Base-by-base conservation (phyloP, 805 yeast genomes). In the Sungouiella thailandica region DNA sequence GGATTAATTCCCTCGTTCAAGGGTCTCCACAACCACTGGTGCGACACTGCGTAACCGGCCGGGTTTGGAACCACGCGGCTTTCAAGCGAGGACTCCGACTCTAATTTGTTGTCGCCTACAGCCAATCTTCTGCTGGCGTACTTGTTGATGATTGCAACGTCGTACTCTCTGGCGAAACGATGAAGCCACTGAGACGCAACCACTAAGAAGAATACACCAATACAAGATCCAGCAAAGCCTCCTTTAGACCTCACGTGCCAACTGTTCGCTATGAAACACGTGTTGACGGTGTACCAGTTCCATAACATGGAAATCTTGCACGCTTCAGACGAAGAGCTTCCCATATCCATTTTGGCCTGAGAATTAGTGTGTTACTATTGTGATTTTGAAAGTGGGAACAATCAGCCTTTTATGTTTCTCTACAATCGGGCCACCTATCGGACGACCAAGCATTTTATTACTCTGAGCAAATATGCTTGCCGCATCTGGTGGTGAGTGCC, bases 171-270 rank as follows among this genome's bases (percentile, higher is more conserved):
- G 24, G 70, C 60, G 23, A 72, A 53, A 23, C 85, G 60, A 43
- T 75, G 74, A 32, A 77, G 54, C 74, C 79, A 70, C 48, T 77
- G 79, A 7, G 77, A 64, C 8, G 72, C 70, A 31, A 78, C 53
- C 3, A 76, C 80, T 49, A 81, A 58, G 18, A 74, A 58, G 50
- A 79, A 73, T 7, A 77, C 74, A n/a, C 86, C 86, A 19, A 81
- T 63, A 57, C 87, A 81, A 1, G 83, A 68, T n/a, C 85, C 86
- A 3, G 83, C 86, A 59, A 80, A 80, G 57, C 68, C 76, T 1
- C 80, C 81, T 35, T 60, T 62, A 2, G 78, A 61, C 11, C 56
- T 64, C 28, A 76, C 74, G 38, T 76, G 83, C 88, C 88, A 80
- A 19, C 79, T 58, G 28, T 54, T 61, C 6, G 84, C 68, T 40